Evolutionary conservation across 805 yeast species (phyloP), one percentile per base, ranked within the genome.

Genomic region (Torulaspora delbrueckii): DNA sequence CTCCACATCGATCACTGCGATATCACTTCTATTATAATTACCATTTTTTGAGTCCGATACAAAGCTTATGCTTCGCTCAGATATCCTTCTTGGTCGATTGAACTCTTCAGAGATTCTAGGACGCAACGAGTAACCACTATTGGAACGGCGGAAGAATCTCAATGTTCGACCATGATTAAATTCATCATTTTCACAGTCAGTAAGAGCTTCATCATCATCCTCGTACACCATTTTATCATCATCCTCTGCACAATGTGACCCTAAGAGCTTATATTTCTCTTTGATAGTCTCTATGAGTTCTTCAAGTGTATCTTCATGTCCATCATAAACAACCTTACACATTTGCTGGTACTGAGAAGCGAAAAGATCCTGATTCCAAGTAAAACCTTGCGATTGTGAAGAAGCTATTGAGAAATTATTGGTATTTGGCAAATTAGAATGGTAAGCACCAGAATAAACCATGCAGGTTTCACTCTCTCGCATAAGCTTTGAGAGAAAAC

Each of bases 331-430:
- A 0, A 68, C 63, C 13, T 73, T 73, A 38, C 72, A 63, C 37
- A 63, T 67, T 47, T 84, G 90, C 56, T 82, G 86, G 59, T 79
- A 81, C 24, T 82, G 81, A 1, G 82, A 71, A 2, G 88, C 90
- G 71, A 83, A 84, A 37, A 83, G 65, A 55, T 84, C 90, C 57
- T 84, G 90, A 59, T 84, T 84, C 78, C 87, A 84, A 2, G 77
- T 64, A 55, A 84, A 84, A 2, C 93, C 93, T 58, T 84, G 90
- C 26, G 83, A 75, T 55, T 82, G 84, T 19, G 65, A 52, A 8
- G 56, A 46, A 1, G 59, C 46, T 9, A 61, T 36, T 9, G 58
- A 49, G 33, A 44, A 60, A 31, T 50, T 50, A 27, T 43, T 51
- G 18, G 50, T 39, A 24, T 45, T 46, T 28, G 44, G 48, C 7